These are phyloP conservation scores for Dipteronia dyeriana DNA, from an alignment of 345 rosid species.

Conservation along the genomic window DNA sequence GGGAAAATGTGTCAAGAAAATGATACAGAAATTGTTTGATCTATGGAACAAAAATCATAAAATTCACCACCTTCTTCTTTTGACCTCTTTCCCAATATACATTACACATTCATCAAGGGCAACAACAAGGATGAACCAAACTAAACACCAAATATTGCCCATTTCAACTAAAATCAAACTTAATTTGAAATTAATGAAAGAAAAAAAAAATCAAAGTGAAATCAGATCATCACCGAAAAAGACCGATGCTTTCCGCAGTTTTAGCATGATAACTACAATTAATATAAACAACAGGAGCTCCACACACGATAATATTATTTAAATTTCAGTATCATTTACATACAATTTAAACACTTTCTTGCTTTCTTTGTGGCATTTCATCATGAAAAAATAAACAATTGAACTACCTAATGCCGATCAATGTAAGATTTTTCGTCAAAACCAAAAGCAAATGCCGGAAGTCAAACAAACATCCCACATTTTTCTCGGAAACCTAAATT, in stretches of 20 bases:
- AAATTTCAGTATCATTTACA: not conserved
- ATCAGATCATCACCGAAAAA: no score
- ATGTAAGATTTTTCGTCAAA: not conserved
- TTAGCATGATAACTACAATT: not conserved
- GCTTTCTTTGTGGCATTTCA: not conserved
- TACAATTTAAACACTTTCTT: no score
- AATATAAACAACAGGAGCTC: not conserved
- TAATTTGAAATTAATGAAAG: no score
- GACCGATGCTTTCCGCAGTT: no score
- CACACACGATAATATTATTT: not conserved
- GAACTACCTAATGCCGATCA: not conserved
- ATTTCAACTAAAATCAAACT: no score
- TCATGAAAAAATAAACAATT: not conserved
- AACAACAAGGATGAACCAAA: no score
- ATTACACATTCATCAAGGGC: not conserved
- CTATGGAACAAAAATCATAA: not conserved
- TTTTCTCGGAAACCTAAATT: not conserved
- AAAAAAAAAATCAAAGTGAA: no score
- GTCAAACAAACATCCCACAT: not conserved
- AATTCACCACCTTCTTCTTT: not conserved
- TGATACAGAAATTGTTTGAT: not conserved
- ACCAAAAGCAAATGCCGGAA: not conserved
- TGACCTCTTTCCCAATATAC: not conserved
- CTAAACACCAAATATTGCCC: not conserved
- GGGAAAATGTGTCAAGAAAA: not conserved